Evolutionary conservation across 1,139 yeast species (phyloP), one percentile per base, ranked within the genome.

Genomic region (Candida gigantensis): DNA sequence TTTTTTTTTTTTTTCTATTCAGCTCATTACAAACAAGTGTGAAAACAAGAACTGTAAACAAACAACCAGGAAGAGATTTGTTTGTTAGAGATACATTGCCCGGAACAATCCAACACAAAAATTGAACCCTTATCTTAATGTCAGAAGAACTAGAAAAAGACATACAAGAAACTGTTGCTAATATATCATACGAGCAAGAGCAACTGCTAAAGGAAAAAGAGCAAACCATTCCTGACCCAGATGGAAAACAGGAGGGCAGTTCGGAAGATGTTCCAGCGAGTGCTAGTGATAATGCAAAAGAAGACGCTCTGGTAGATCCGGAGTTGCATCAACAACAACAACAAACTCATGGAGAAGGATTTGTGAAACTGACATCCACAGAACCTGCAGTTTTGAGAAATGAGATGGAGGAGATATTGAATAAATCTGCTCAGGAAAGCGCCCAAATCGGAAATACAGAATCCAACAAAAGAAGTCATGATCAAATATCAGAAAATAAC

Each of bases 381-480:
- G n/a, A n/a, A n/a, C n/a, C n/a, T n/a, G n/a, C 20, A n/a, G 19
- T 12, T 14, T 24, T 27, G 12, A n/a, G 28, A 21, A 15, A 39
- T 11, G 38, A 40, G 25, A 35, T 40, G 13, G 40, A 39, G 20
- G 30, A 28, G 15, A 17, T 42, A 7, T 18, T 18, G 19, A 7
- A 18, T 18, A 7, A 18, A n/a, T n/a, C n/a, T n/a, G n/a, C n/a
- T n/a, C n/a, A n/a, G n/a, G n/a, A n/a, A n/a, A 19, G 5, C 23
- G 6, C 6, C 15, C 13, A 24, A 19, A 3, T 31, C 24, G 12
- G 31, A 31, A 9, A 10, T 24, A 33, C 16, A 37, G 37, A 21
- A 34, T 44, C n/a, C n/a, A 34, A 23, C 26, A 13, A 13, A 23
- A n/a, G 44, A 39, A 6, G 37, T 31, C 17, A 35, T 17, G 6